Base-by-base conservation (phyloP, 257 asterid species). In the Cruciata laevipes region DNA sequence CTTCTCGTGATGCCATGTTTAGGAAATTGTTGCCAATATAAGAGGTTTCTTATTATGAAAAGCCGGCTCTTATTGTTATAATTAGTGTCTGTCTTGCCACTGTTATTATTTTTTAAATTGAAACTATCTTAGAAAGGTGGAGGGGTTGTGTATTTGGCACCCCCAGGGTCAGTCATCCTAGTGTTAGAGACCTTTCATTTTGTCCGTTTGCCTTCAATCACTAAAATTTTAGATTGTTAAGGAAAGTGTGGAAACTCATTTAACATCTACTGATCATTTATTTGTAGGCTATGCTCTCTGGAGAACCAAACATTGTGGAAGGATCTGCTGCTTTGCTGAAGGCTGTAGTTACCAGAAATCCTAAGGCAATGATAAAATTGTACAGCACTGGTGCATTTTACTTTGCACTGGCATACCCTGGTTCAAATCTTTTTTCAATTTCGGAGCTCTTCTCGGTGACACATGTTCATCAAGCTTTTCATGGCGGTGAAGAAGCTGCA, bases 401-500 rank as follows among this genome's bases (percentile, higher is more conserved):
- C 75, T 94, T 94, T 82, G 88, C 97, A 67, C 88, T 94, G 79
- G 87, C 97, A 61, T 94, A 94, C 80, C 99, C 99, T 76, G 99
- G 99, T 70, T 94, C 99, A 68, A 94, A 94, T 85, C 99, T 94
- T 73, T 90, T 81, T 73, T 88, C 95, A 71, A 90, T 88, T 52
- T 83, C 99, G 21, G 95, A 94, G 73, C 95, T 94, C 69, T 94
- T 94, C 88, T 83, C 97, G 18, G 89, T 76, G 69, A 94, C 97
- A 69, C 99, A 94, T 73, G 95, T 84, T 69, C 84, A 85, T 79
- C 99, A 94, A 90, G 95, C 99, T 71, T 94, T 94, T 83, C 99
- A 94, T 80, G 99, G 99, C 57, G 99, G 99, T 66, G 97, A 90
- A 79, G 99, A 94, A 73, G 99, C 99, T 47, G 92, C 99, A 38